phyloP scores from a whole-genome alignment of 805 yeast species.

The Schizosaccharomyces japonicus region DNA sequence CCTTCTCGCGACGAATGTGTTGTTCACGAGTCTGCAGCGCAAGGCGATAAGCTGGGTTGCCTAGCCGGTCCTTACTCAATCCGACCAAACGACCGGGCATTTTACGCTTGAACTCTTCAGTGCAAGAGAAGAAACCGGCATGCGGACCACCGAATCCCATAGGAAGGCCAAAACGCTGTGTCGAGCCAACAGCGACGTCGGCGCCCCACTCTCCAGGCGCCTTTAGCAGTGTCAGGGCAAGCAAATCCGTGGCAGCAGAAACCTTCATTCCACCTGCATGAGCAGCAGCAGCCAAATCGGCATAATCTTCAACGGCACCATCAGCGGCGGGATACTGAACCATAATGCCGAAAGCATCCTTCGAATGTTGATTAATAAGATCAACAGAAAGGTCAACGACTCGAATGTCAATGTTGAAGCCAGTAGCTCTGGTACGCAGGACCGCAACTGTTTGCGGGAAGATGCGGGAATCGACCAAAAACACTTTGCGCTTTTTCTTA shows the following conservation, averaged over 20 bases:
- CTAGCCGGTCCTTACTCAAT: slow-evolving; percentile 71
- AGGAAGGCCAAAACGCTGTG: slow-evolving; percentile 95
- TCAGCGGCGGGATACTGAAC: slow-evolving; percentile 80
- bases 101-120: slow-evolving; percentile 59
- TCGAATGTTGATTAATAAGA: slow-evolving; percentile 7
- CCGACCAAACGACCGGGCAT: slow-evolving; percentile 95
- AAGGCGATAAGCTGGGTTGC: slow-evolving; percentile 67
- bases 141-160: slow-evolving; percentile 98
- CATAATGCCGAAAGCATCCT: slow-evolving; percentile 48
- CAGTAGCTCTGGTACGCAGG: slow-evolving; percentile 51
- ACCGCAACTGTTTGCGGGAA: slow-evolving; percentile 77
- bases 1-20: slow-evolving; percentile 90
- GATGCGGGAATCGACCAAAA: slow-evolving; percentile 48
- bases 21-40: slow-evolving; percentile 97
- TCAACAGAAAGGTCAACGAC: slow-evolving; percentile 31
- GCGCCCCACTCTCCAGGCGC: slow-evolving; percentile 77
- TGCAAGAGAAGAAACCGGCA: slow-evolving; percentile 87
- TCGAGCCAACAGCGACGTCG: slow-evolving; percentile 73
- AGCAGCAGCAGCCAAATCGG: slow-evolving; percentile 34
- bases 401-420: slow-evolving; percentile 41
- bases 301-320: slow-evolving; percentile 38
- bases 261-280: slow-evolving; percentile 54
- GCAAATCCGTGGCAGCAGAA: slow-evolving; percentile 72
- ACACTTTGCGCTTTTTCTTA: slow-evolving; percentile 43
- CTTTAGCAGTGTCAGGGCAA: slow-evolving; percentile 64